These are phyloP conservation scores for Pseudonectria buxi DNA, from an alignment of 2,329 filamentous ascomycete species.

Conservation along the genomic window DNA sequence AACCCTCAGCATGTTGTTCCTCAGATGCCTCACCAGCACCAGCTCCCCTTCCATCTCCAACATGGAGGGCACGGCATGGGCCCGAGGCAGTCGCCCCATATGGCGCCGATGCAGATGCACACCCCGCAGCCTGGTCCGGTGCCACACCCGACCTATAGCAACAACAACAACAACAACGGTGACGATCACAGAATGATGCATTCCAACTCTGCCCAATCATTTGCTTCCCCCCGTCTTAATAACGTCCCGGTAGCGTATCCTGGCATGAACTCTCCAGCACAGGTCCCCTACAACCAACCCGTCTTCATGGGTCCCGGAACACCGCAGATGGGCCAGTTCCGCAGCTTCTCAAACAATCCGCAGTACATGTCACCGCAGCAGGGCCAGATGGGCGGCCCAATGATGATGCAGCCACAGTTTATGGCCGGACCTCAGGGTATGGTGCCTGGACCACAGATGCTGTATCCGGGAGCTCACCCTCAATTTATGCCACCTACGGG, in stretches of 20 bases:
- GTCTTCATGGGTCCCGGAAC: slow-evolving; percentile 65
- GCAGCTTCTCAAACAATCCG: slow-evolving; percentile 61
- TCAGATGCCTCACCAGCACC: slow-evolving; percentile 74
- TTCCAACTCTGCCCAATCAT: slow-evolving; percentile 74
- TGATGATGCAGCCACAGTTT: slow-evolving; percentile 80
- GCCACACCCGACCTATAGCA: slow-evolving; percentile 59
- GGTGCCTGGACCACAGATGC: slow-evolving; percentile 67
- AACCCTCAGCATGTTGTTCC: slow-evolving; percentile 63
- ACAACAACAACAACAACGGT: slow-evolving; percentile 26
- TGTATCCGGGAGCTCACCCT: slow-evolving; percentile 64
- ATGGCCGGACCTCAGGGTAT: slow-evolving; percentile 67
- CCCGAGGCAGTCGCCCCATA: slow-evolving; percentile 65
- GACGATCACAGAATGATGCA: slow-evolving; percentile 89
- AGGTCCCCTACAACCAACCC: slow-evolving; percentile 65
- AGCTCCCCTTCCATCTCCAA: slow-evolving; percentile 76
- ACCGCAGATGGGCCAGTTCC: slow-evolving; percentile 62
- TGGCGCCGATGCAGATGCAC: slow-evolving; percentile 72
- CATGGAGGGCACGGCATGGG: slow-evolving; percentile 62
- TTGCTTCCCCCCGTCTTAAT: slow-evolving; percentile 73
- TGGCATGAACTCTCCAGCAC: slow-evolving; percentile 60
- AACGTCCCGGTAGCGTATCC: slow-evolving; percentile 65
- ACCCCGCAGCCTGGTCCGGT: slow-evolving; percentile 63
- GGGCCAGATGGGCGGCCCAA: slow-evolving; percentile 64
- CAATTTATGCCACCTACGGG: slow-evolving; percentile 58
- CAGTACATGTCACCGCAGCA: slow-evolving; percentile 68